These are phyloP conservation scores for Usnea hakonensis DNA, from an alignment of 495 filamentous ascomycete genomes.

Conservation along the genomic window DNA sequence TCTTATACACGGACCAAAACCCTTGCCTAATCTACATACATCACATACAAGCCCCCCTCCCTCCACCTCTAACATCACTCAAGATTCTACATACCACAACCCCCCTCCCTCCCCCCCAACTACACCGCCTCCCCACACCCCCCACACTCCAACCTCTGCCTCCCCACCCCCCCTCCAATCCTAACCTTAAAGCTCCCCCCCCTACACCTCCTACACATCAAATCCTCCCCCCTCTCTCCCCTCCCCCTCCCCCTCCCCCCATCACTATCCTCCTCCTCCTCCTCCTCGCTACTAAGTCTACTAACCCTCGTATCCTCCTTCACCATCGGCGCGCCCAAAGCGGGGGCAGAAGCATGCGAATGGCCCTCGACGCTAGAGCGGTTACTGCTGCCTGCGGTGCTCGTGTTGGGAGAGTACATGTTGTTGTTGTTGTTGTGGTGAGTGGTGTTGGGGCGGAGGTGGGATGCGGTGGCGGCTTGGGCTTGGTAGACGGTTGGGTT, in stretches of 20 bases:
- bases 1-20: too few species aligned
- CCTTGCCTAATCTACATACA: too few species aligned
- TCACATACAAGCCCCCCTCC: too few species aligned
- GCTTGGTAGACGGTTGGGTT: conserved; percentile 42
- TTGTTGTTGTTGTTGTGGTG: conserved; percentile 17
- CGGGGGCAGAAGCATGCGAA: too few species aligned
- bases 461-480: conserved; percentile 31
- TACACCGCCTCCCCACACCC: conserved; percentile 33
- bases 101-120: too few species aligned
- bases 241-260: not conserved
- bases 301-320: conserved; percentile 33
- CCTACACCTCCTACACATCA: conserved; percentile 43
- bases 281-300: conserved; percentile 39
- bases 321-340: conserved; percentile 16
- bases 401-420: conserved; percentile 12
- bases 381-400: conserved; percentile 19
- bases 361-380: conserved; percentile 16
- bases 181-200: conserved; percentile 47
- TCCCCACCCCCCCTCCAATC: conserved; percentile 34
- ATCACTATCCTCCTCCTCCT: conserved; percentile 26
- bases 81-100: not conserved
- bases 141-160: conserved; percentile 46
- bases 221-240: conserved; percentile 22
- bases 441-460: conserved; percentile 28
- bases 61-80: too few species aligned